A percentile compares a stretch with the other conserved stretches of the same genome.
phyloP scores from a whole-genome alignment of 2,329 filamentous ascomycete genomes.

The Tolypocladium album region DNA sequence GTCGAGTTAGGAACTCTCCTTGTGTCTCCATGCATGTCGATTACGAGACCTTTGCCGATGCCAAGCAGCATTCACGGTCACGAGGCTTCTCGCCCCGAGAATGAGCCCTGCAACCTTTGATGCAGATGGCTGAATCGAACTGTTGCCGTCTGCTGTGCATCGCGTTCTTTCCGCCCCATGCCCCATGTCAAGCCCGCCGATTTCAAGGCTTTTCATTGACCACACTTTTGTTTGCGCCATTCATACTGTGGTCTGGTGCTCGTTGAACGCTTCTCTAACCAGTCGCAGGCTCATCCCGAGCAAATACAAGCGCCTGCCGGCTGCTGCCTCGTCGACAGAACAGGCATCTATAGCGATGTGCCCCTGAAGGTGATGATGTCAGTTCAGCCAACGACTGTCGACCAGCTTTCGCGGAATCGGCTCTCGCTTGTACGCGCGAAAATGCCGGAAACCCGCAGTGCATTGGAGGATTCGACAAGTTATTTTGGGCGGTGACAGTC shows the following conservation, averaged over 20 bases:
- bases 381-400: not conserved
- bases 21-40: not conserved
- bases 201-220: not conserved
- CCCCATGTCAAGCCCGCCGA: not conserved
- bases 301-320: too few species aligned
- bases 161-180: not conserved
- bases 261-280: not conserved
- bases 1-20: not conserved
- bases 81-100: not conserved
- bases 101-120: not conserved
- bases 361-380: too few species aligned
- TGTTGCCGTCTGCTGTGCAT: not conserved
- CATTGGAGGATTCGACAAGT: not conserved
- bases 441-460: too few species aligned
- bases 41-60: not conserved
- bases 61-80: not conserved
- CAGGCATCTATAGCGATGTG: too few species aligned
- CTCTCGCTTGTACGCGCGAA: not conserved
- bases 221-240: not conserved
- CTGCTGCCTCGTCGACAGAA: too few species aligned
- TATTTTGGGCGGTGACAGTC: not conserved
- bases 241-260: not conserved
- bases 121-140: not conserved
- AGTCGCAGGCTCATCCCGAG: too few species aligned
- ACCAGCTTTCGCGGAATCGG: not conserved